Percentiles rank a stretch among this genome's conserved stretches.
Evolutionary conservation across 306 rosid species (phyloP).

Genomic region (Inga laurina): DNA sequence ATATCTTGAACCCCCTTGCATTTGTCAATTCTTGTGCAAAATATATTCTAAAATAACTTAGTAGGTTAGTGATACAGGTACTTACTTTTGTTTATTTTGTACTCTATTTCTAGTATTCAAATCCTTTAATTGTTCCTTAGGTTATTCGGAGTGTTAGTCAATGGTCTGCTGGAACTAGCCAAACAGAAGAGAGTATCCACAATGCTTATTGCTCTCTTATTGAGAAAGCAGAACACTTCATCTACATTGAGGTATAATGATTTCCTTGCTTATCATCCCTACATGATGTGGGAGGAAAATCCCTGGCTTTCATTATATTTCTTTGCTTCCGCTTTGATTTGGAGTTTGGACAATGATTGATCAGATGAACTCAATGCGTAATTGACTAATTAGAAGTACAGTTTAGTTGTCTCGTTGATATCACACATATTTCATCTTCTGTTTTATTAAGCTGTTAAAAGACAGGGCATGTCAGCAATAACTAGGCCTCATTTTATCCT

Average conservation of each 20-base stretch:
- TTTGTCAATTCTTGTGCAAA: slow-evolving; percentile 10
- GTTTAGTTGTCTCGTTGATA: background rate
- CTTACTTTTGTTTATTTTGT: slow-evolving; percentile 5
- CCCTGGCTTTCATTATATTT: background rate
- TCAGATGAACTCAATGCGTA: background rate
- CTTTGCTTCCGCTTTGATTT: background rate
- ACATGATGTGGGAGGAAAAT: background rate
- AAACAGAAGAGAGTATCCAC: slow-evolving; percentile 92
- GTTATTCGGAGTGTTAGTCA: slow-evolving; percentile 97
- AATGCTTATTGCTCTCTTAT: slow-evolving; percentile 92
- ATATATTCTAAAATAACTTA: background rate
- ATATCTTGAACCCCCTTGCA: slow-evolving; percentile 11
- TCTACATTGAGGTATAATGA: slow-evolving; percentile 84
- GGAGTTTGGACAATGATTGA: background rate
- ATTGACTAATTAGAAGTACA: background rate
- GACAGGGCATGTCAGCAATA: background rate
- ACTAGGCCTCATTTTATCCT: background rate
- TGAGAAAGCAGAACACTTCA: slow-evolving; percentile 88
- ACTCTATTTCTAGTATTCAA: slow-evolving; percentile 17
- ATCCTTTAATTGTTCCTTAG: slow-evolving; percentile 50
- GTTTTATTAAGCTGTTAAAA: background rate
- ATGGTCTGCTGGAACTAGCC: slow-evolving; percentile 99
- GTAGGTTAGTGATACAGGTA: slow-evolving; percentile 7
- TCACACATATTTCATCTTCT: background rate
- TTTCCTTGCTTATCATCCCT: slow-evolving; percentile 16